Conservation (phyloP, 352 stramenopile species). For the Phytophthora idaei region DNA sequence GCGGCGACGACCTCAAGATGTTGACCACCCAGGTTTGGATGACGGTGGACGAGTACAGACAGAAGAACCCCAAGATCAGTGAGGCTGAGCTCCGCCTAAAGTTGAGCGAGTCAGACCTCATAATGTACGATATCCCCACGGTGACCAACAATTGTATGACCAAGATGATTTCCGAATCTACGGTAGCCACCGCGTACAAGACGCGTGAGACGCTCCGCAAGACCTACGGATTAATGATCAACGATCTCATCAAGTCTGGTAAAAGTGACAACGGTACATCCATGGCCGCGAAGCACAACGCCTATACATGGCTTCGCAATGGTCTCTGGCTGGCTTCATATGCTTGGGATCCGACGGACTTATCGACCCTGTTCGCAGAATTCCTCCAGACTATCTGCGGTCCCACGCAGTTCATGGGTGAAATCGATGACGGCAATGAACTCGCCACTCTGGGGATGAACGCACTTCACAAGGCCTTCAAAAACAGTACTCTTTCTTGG, state of each 20-base stretch:
- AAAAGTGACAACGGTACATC: slow-evolving; percentile 41
- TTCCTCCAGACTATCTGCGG: slow-evolving; percentile 65
- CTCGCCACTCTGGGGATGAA: slow-evolving; percentile 44
- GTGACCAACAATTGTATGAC: slow-evolving; percentile 52
- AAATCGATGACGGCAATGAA: slow-evolving; percentile 52
- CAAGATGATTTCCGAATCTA: slow-evolving; percentile 32
- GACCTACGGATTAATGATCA: slow-evolving; percentile 51
- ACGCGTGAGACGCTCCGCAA: slow-evolving; percentile 31
- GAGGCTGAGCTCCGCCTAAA: slow-evolving; percentile 43
- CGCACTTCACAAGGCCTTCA: slow-evolving; percentile 50
- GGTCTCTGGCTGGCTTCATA: slow-evolving; percentile 45
- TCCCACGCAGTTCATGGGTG: slow-evolving; percentile 3
- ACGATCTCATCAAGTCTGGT: slow-evolving; percentile 50
- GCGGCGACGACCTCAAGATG: slow-evolving; percentile 41
- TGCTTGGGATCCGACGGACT: slow-evolving; percentile 49
- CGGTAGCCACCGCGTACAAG: slow-evolving; percentile 25
- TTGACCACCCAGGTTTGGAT: slow-evolving; percentile 44
- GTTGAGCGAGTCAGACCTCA: slow-evolving; percentile 46
- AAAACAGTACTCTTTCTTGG: slow-evolving; percentile 40
- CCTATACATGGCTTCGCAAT: slow-evolving; percentile 31
- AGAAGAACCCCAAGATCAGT: slow-evolving; percentile 25
- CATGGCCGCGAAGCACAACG: slow-evolving; percentile 33
- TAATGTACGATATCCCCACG: slow-evolving; percentile 53
- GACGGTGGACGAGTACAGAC: slow-evolving; percentile 40
- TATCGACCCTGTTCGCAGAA: slow-evolving; percentile 48